phyloP scores from a whole-genome alignment of 108 stramenopile species.

The Nitzschia sp. region DNA sequence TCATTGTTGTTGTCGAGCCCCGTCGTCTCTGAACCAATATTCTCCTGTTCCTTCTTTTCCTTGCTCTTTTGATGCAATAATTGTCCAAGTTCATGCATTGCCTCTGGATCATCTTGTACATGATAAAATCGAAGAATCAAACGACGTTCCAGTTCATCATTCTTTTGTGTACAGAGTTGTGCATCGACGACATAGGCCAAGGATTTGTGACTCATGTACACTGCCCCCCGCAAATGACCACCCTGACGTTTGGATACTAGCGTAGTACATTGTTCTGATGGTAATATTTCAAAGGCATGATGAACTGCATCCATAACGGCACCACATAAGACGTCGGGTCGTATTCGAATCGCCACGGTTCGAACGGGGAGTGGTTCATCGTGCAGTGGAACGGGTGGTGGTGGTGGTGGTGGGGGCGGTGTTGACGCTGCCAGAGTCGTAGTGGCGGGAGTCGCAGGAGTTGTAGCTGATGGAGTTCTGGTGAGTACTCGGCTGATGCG shows the following conservation, averaged over 20 bases:
- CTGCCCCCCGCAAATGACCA: slow-evolving; percentile 54
- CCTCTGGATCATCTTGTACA: slow-evolving; percentile 56
- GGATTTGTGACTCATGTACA: slow-evolving; percentile 16
- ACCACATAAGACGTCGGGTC: slow-evolving; percentile 87
- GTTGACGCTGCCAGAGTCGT: neutral
- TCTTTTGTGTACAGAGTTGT: slow-evolving; percentile 77
- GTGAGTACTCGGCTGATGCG: neutral
- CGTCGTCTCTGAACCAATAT: neutral
- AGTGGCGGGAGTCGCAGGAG: neutral
- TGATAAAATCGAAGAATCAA: slow-evolving; percentile 71
- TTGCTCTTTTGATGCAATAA: slow-evolving; percentile 22
- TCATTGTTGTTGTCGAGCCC: neutral
- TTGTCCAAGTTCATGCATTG: slow-evolving; percentile 40
- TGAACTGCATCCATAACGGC: slow-evolving; percentile 61
- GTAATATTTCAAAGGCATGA: slow-evolving; percentile 36
- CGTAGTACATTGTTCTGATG: slow-evolving; percentile 17
- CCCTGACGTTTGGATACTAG: slow-evolving; percentile 61
- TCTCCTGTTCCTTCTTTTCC: neutral
- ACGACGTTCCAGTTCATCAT: slow-evolving; percentile 51
- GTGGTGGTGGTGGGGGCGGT: slow-evolving; percentile 1
- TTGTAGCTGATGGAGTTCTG: slow-evolving; percentile 6
- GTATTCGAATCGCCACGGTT: slow-evolving; percentile 74
- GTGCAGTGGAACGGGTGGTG: neutral
- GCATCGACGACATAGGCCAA: slow-evolving; percentile 74
- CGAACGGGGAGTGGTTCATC: slow-evolving; percentile 65